Evolutionary conservation across 2,329 filamentous ascomycete species (phyloP), one percentile per base, ranked within the genome.

Genomic region (Aspergillus thermomutatus): DNA sequence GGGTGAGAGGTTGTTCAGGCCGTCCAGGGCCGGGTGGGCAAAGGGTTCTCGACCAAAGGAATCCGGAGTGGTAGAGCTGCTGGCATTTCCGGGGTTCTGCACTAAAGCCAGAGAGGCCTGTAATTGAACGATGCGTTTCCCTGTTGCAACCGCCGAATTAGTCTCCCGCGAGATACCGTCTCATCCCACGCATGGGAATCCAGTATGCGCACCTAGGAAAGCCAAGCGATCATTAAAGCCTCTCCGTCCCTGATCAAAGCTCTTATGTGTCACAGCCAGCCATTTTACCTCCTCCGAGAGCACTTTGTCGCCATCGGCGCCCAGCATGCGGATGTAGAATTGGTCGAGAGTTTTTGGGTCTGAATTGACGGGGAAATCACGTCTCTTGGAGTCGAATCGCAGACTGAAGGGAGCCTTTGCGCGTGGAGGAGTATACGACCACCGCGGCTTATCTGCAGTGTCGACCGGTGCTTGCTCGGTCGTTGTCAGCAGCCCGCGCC

Each of bases 241-340:
- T 80, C 92, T 87, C 69, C 91, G 83, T 52, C 92, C 94, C 71
- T 97, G 92, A 72, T 99, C 93, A 70, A 96, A 97, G 76, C 92
- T 97, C 84, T 97, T 97, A 76, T 97, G 94, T 63, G 94, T 99
- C 55, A 99, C 85, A 28, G 92, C 92, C 69, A 97, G 80, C 94
- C 94, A 99, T 79, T 97, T 97, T 60, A 94, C 82, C 77, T 99
- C 93, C 17, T 97, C 92, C 1, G 89, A 87, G 56, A 99, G 80
- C 72, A 94, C 73, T 65, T 83, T 84, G 64, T 89, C 84, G 56
- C 90, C 90, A 48, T 83, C 86, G 49, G 80, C 80, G 5, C 92
- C 93, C 54, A 97, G 77, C 64, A 97, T 83, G 53, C 81, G 81
- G 63, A 83, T 81, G 74, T 97, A 96, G 74, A 91, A 89, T 50